phyloP scores from a whole-genome alignment of 1,284 basidiomycete genomes.

The Puccinia coronata region DNA sequence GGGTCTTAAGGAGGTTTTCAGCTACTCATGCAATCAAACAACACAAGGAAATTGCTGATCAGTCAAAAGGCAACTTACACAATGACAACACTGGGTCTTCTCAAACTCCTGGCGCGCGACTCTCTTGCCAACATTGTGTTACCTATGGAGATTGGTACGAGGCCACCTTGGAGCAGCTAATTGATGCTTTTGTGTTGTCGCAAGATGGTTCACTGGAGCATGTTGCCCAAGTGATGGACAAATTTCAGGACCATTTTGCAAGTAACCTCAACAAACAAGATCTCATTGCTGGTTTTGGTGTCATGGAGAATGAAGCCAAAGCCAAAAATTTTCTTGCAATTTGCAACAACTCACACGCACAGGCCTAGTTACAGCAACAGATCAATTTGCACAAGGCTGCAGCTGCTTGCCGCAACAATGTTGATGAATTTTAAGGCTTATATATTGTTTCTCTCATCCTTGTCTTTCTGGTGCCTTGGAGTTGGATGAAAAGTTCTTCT shows the following conservation, averaged over 20 bases:
- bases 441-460: background rate
- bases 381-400: background rate
- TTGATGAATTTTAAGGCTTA: background rate
- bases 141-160: background rate
- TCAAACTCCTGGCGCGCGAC: background rate
- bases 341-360: background rate
- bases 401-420: background rate
- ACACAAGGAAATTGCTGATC: background rate
- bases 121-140: background rate
- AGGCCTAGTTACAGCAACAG: background rate
- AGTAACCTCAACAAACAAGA: background rate
- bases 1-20: background rate
- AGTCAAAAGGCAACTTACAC: background rate
- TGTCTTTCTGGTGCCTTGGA: background rate
- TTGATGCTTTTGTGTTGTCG: background rate
- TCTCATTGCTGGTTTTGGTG: background rate
- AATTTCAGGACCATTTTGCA: background rate
- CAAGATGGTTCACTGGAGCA: background rate
- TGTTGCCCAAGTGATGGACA: background rate
- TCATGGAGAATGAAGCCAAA: constrained; percentile 3
- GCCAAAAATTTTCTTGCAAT: background rate
- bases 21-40: background rate
- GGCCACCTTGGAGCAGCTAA: background rate
- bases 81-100: background rate
- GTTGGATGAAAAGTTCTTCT: too few relatives aligned